These are phyloP conservation scores for Rhynchosporium secalis DNA, from an alignment of 2,329 filamentous ascomycete species.

Conservation along the genomic window DNA sequence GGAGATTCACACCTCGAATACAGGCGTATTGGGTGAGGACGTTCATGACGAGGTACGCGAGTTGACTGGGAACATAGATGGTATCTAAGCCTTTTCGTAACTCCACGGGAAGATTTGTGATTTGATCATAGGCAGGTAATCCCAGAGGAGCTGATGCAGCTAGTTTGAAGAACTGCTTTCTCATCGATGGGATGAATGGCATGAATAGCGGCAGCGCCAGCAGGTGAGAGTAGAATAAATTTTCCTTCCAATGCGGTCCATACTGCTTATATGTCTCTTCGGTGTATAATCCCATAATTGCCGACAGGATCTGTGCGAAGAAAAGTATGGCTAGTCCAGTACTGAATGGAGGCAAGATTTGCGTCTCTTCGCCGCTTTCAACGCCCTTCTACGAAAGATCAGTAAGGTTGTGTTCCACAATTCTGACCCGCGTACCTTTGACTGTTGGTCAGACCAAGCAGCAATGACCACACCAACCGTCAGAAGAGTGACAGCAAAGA, in stretches of 20 bases:
- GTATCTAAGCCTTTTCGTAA: slow-evolving; percentile 42
- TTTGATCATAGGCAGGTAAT: slow-evolving; percentile 39
- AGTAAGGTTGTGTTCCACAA: slow-evolving; percentile 11
- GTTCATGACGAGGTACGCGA: slow-evolving; percentile 71
- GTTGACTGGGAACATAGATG: slow-evolving; percentile 62
- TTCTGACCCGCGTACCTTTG: slow-evolving; percentile 59
- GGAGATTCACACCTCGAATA: slow-evolving; percentile 92
- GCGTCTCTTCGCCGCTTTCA: slow-evolving; percentile 27
- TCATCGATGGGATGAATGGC: slow-evolving; percentile 67
- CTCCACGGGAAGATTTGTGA: slow-evolving; percentile 41
- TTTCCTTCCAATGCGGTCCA: slow-evolving; percentile 91
- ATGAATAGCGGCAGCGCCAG: slow-evolving; percentile 76
- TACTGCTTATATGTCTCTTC: slow-evolving; percentile 85
- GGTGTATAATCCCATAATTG: slow-evolving; percentile 93
- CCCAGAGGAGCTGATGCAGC: slow-evolving; percentile 62
- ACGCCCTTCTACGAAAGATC: slow-evolving; percentile 32
- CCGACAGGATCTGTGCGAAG: slow-evolving; percentile 83
- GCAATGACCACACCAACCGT: slow-evolving; percentile 85
- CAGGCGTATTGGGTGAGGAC: slow-evolving; percentile 91
- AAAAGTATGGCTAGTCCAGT: slow-evolving; percentile 81
- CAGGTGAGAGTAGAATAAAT: slow-evolving; percentile 87
- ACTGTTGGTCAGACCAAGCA: slow-evolving; percentile 84
- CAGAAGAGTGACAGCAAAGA: slow-evolving; percentile 77
- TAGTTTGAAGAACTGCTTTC: slow-evolving; percentile 62
- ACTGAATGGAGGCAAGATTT: slow-evolving; percentile 51